These are phyloP conservation scores for Tulasnella sp. DNA, from an alignment of 768 basidiomycete genomes.

Conservation along the genomic window DNA sequence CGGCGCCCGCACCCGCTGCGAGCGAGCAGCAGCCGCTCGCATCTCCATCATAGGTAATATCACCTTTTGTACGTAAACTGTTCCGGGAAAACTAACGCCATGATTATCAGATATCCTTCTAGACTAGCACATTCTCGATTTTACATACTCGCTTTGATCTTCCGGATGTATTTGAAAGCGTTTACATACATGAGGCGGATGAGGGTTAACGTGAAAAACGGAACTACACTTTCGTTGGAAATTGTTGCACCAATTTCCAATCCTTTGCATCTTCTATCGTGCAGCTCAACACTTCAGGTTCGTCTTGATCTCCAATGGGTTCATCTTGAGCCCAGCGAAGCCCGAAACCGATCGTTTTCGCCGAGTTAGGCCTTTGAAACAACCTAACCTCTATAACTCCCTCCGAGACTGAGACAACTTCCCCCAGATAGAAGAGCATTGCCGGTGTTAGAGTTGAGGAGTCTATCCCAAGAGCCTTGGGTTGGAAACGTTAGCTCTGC, in stretches of 20 bases:
- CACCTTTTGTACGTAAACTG: not conserved
- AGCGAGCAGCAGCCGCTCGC: not conserved
- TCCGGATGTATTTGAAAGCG: not conserved
- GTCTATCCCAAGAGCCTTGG: conserved; percentile 24
- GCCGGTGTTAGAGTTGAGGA: conserved; percentile 16
- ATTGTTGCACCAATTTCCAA: not conserved
- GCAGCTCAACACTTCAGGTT: not conserved
- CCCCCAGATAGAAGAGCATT: conserved; percentile 9
- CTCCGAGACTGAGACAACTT: not conserved
- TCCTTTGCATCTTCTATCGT: not conserved
- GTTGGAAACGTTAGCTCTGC: not conserved
- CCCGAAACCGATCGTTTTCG: not conserved
- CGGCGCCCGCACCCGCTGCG: not conserved
- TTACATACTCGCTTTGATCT: not conserved
- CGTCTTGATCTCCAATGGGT: not conserved
- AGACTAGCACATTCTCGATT: not conserved
- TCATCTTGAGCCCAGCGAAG: not conserved
- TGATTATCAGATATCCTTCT: not conserved
- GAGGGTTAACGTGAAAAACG: not conserved
- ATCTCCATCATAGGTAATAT: not conserved
- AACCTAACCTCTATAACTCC: not conserved
- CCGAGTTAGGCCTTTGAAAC: not conserved
- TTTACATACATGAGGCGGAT: not conserved
- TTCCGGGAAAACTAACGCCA: not conserved
- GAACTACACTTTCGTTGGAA: not conserved